Base-by-base conservation (phyloP, 1,284 basidiomycete genomes). In the Chiua sp. region DNA sequence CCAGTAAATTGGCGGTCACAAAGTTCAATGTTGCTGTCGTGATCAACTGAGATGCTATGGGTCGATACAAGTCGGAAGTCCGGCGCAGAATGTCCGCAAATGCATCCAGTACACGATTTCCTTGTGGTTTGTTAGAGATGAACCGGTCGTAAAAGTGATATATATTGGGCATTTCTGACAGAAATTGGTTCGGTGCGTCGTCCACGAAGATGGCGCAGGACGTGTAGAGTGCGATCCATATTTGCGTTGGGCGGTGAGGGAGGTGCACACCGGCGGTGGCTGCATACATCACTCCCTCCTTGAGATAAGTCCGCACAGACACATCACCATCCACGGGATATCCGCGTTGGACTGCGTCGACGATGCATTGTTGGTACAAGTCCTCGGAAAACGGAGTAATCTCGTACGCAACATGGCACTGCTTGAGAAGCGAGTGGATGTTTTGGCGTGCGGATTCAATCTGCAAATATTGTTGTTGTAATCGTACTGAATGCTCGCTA, bases 191-290 rank as follows among this genome's bases (percentile, higher is more conserved):
- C 12, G 66, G 46, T 7, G 55, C 56, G 49, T 78, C 78, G 51
- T 79, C 78, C 32, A 76, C 51, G 32, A 60, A 75, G 48, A 69
- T 65, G 7, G 61, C 55, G 46, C 64, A 69, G 0, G 74, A 67
- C 1, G 73, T 77, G 51, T 66, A 76, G n/a, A 78, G 67, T 4
- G 69, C 68, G 28, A 74, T 71, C 65, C 72, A 71, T 47, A 71
- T 58, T 37, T 70, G 67, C 1, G 55, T 60, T 3, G 52, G 56
- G 39, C 59, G 65, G 15, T 57, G 49, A 2, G 53, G 53, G 18
- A 68, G 52, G 54, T 70, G 67, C 4, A 2, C 37, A 2, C 62
- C 59, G n/a, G 65, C 39, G 2, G 49, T 68, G 13, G 63, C 58
- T 13, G 51, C 68, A 26, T 70, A 71, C 18, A 51, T 33, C 30